These are phyloP conservation scores for Saccharum officinarum DNA, from an alignment of 176 grass and related monocot species.

Conservation along the genomic window DNA sequence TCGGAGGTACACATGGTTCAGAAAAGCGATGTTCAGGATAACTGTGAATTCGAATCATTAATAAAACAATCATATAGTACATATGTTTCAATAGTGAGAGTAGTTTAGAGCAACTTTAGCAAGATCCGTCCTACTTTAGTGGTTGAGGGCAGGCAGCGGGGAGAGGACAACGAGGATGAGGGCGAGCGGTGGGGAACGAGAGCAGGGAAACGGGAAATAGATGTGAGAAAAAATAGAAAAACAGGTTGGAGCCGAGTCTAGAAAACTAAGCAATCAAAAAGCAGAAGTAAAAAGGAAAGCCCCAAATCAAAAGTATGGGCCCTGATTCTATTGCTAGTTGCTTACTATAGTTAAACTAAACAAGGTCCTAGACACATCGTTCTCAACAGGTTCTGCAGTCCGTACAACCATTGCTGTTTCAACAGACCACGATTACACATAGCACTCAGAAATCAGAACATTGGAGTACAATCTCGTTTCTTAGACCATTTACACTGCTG, in stretches of 20 bases:
- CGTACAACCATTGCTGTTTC: neutral
- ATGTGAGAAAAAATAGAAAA: neutral
- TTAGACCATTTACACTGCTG: slow-evolving; percentile 48
- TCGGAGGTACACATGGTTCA: neutral
- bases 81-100: neutral
- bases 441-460: neutral
- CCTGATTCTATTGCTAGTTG: neutral
- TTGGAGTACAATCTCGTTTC: neutral
- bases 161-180: neutral
- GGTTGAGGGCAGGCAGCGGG: neutral
- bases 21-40: neutral
- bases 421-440: slow-evolving; percentile 1
- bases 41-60: neutral
- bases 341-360: neutral
- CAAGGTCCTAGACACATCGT: neutral
- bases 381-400: neutral
- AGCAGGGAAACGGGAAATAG: neutral
- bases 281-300: neutral
- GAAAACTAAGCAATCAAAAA: neutral
- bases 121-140: neutral
- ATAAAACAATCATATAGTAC: neutral
- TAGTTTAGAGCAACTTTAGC: neutral
- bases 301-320: neutral
- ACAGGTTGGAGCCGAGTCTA: neutral
- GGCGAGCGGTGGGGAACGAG: neutral